phyloP scores from a whole-genome alignment of 2,329 filamentous ascomycete species.

The Penicillium sp. region DNA sequence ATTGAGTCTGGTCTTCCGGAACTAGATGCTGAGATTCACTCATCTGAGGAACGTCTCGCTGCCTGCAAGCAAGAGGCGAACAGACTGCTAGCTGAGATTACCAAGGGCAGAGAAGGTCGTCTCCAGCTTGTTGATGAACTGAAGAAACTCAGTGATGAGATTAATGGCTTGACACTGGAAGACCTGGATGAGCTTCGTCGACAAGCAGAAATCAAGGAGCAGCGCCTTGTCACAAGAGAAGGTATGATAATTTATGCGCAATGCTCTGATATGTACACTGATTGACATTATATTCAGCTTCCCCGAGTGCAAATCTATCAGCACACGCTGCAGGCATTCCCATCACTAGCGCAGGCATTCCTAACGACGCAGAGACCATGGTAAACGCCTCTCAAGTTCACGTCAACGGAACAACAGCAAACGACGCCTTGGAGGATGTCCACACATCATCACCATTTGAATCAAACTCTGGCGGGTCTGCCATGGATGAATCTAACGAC shows the following conservation, averaged over 20 bases:
- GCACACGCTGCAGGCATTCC: background rate
- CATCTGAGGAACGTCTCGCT: constrained; percentile 38
- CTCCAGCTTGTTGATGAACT: constrained; percentile 53
- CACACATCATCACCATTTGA: constrained; percentile 25
- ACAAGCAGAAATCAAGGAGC: constrained; percentile 24
- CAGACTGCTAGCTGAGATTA: constrained; percentile 50
- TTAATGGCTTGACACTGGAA: constrained; percentile 50
- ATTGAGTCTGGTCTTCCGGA: constrained; percentile 54
- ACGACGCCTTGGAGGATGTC: constrained; percentile 9
- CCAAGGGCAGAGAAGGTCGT: constrained; percentile 48
- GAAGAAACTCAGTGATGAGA: constrained; percentile 53
- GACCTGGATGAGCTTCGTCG: constrained; percentile 45
- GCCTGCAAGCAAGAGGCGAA: constrained; percentile 42
- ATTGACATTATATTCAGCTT: background rate
- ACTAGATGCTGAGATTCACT: constrained; percentile 50
- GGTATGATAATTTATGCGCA: constrained; percentile 16
- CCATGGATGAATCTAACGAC: constrained; percentile 46
- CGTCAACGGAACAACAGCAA: constrained; percentile 15
- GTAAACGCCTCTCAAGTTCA: background rate
- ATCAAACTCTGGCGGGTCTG: constrained; percentile 37
- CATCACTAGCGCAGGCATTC: background rate
- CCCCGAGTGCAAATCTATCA: background rate
- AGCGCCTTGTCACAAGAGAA: constrained; percentile 18
- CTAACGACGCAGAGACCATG: background rate
- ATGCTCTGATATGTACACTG: background rate